Evolutionary conservation across 148 eudicot species (phyloP).

Genomic region (Cornus florida): DNA sequence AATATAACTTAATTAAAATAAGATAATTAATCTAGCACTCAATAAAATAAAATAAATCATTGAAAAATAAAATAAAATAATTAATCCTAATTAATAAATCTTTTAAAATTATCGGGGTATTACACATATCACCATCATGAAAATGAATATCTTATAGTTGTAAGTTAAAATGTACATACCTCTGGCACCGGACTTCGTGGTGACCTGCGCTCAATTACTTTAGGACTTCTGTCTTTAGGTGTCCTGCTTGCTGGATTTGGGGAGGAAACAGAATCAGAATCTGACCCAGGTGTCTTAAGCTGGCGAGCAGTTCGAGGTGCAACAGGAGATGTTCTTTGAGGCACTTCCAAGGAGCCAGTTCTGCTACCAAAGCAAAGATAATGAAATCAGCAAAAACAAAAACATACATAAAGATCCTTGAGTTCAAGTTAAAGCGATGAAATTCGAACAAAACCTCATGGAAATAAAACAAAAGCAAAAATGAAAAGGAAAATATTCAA

Average conservation of each 20-base stretch:
- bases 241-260: constrained; percentile 54
- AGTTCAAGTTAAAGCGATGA: neutral
- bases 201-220: constrained; percentile 60
- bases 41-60: too few relatives aligned
- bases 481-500: neutral
- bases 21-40: too few relatives aligned
- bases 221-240: constrained; percentile 68
- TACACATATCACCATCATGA: neutral
- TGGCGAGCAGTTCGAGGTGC: constrained; percentile 49
- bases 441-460: neutral
- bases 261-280: constrained; percentile 46
- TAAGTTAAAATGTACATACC: constrained; percentile 36
- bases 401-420: neutral
- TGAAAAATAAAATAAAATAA: too few relatives aligned
- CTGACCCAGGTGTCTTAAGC: constrained; percentile 53
- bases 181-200: constrained; percentile 59
- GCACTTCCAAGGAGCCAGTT: constrained; percentile 51
- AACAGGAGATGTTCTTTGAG: constrained; percentile 55
- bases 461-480: neutral
- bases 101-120: too few relatives aligned
- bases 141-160: neutral
- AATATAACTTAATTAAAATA: too few relatives aligned
- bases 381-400: neutral
- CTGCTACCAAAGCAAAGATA: constrained; percentile 28
- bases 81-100: too few relatives aligned